Evolutionary conservation across 2,329 filamentous ascomycete species (phyloP), one percentile per base, ranked within the genome.

Genomic region (Ophiostoma sp.): DNA sequence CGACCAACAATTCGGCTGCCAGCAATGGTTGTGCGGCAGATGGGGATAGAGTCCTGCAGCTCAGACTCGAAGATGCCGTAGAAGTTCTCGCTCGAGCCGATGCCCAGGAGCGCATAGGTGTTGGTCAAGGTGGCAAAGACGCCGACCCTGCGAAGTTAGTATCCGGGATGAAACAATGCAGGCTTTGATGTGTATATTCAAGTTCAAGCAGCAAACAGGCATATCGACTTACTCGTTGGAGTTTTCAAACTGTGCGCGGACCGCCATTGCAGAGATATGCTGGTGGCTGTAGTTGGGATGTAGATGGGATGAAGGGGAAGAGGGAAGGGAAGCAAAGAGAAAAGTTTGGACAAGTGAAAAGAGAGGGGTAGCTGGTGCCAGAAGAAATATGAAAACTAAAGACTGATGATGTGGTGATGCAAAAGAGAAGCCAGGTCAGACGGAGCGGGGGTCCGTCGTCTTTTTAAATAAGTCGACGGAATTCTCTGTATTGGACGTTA

Each of bases 41-140:
- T 97, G 75, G 95, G 95, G 76, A 99, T 94, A 73, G 97, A 89
- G 83, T 98, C 95, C 84, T 96, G 93, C 73, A 99, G 87, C 84
- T 99, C 95, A 73, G 94, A 90, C 85, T 99, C 95, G 83, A 99
- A 98, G 79, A 98, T 88, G 84, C 92, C 94, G 89, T 98, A 98
- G 82, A 99, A 99, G 87, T 98, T 98, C 85, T 97, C 94, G 78
- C 93, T 97, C 76, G 92, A 94, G 78, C 95, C 95, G 75, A 97
- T 88, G 74, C 94, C 94, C 76, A 97, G 93, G 77, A 99, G 86
- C 76, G 94, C 93, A 82, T 97, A 99, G 72, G 93, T 94, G 83
- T 99, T 99, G 76, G 95, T 99, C 79, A 99, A 90, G 73, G 93
- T 97, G 72, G 94, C 83, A 82, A 99, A 99, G 79, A 98, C 95